A percentile compares a stretch with the other conserved stretches of the same genome.
These are phyloP conservation scores for Fusarium xyrophilum DNA, from an alignment of 2,329 filamentous ascomycete species.

Conservation along the genomic window DNA sequence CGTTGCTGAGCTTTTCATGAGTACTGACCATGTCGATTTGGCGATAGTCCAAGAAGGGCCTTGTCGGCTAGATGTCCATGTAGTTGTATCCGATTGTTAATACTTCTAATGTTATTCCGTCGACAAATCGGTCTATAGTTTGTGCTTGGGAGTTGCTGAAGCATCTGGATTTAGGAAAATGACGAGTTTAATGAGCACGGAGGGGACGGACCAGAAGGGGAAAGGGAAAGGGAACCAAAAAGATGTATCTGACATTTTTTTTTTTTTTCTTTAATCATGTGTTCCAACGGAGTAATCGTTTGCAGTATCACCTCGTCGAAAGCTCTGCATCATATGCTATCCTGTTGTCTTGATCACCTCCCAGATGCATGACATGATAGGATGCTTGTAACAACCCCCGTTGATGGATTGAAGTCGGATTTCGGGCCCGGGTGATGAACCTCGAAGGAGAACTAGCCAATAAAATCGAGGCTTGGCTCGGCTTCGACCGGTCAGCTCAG, in stretches of 20 bases:
- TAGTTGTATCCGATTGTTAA: conserved; percentile 27
- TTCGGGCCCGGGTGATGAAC: background rate
- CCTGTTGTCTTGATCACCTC: background rate
- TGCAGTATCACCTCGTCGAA: background rate
- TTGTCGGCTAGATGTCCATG: conserved; percentile 44
- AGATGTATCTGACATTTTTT: conserved; percentile 21
- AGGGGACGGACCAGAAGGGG: conserved; percentile 5
- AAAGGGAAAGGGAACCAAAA: conserved; percentile 14
- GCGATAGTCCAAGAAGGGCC: conserved; percentile 51
- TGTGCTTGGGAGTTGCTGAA: conserved; percentile 28
- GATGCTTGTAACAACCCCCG: background rate
- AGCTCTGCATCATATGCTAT: conserved; percentile 1
- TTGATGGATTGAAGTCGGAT: conserved; percentile 10
- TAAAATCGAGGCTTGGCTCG: conserved; percentile 19
- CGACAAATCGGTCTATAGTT: conserved; percentile 30
- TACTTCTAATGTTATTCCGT: conserved; percentile 27
- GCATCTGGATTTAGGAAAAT: conserved; percentile 33
- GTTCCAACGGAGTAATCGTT: conserved; percentile 1
- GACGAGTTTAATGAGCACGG: conserved; percentile 36
- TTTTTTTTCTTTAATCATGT: conserved; percentile 2
- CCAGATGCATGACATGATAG: background rate
- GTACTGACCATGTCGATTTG: conserved; percentile 3
- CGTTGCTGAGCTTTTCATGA: background rate
- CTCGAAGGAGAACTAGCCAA: conserved; percentile 19
- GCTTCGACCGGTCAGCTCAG: conserved; percentile 12